phyloP scores from a whole-genome alignment of 306 rosid species.

The Gastrolobium bilobum region DNA sequence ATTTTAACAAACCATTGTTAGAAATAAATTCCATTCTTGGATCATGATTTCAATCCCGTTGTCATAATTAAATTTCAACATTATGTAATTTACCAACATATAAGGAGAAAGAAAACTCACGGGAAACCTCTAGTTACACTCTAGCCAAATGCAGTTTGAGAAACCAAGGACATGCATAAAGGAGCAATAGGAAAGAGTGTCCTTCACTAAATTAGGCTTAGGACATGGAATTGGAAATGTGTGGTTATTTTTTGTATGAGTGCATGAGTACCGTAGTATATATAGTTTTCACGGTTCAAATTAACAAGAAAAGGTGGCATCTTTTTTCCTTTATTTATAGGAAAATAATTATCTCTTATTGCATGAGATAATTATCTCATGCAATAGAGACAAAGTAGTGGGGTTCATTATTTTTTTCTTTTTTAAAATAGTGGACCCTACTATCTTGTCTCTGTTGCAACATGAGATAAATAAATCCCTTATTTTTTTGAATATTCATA shows the following conservation, averaged over 20 bases:
- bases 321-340: neutral
- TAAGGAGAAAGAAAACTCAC: conserved; percentile 15
- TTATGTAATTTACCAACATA: neutral
- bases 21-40: too few species aligned
- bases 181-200: conserved; percentile 5
- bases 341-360: too few species aligned
- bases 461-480: too few species aligned
- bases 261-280: neutral
- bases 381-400: too few species aligned
- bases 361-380: too few species aligned
- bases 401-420: too few species aligned
- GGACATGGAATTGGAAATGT: conserved; percentile 1
- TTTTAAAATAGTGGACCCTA: too few species aligned
- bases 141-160: conserved; percentile 43
- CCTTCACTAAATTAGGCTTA: conserved; percentile 5
- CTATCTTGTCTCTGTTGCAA: too few species aligned
- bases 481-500: too few species aligned
- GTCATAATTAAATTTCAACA: neutral
- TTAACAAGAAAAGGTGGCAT: conserved; percentile 14
- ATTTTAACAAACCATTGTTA: neutral
- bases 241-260: conserved; percentile 13
- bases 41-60: neutral
- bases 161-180: conserved; percentile 7
- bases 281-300: neutral
- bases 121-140: conserved; percentile 10